Percentiles rank a stretch among this genome's conserved stretches.
Conservation (phyloP, 2,329 filamentous ascomycete species). For the Chrysoporthe austroafricana region DNA sequence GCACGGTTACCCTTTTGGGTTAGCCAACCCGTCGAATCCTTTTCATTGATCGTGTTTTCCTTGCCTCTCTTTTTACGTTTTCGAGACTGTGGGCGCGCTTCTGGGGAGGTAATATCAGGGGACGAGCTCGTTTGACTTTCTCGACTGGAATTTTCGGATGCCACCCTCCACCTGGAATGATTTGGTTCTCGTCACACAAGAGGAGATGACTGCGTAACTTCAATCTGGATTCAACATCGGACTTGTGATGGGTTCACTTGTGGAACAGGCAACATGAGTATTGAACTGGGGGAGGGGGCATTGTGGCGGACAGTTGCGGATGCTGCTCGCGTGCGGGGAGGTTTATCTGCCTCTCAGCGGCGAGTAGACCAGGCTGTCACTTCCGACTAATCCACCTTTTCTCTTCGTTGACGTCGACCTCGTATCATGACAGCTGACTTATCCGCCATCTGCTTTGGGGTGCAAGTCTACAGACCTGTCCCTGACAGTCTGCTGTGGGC, state of each 20-base stretch:
- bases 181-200: background rate
- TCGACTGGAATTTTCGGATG: background rate
- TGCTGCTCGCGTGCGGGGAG: background rate
- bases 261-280: background rate
- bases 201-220: background rate
- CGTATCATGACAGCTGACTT: background rate
- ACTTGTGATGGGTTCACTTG: background rate
- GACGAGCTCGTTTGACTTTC: slow-evolving; percentile 30
- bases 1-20: slow-evolving; percentile 32
- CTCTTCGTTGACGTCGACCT: background rate
- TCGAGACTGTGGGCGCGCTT: slow-evolving; percentile 41
- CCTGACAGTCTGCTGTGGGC: background rate
- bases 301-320: background rate
- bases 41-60: slow-evolving; percentile 29
- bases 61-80: slow-evolving; percentile 35
- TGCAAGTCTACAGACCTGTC: background rate
- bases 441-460: background rate
- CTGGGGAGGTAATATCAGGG: slow-evolving; percentile 42
- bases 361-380: background rate
- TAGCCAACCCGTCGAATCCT: slow-evolving; percentile 14
- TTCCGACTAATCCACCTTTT: background rate
- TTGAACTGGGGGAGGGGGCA: background rate
- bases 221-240: background rate
- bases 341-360: background rate
- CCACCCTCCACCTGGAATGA: background rate